Evolutionary conservation across 306 rosid genomes (phyloP), one percentile per base, ranked within the genome.

Genomic region (Acmispon strigosus): DNA sequence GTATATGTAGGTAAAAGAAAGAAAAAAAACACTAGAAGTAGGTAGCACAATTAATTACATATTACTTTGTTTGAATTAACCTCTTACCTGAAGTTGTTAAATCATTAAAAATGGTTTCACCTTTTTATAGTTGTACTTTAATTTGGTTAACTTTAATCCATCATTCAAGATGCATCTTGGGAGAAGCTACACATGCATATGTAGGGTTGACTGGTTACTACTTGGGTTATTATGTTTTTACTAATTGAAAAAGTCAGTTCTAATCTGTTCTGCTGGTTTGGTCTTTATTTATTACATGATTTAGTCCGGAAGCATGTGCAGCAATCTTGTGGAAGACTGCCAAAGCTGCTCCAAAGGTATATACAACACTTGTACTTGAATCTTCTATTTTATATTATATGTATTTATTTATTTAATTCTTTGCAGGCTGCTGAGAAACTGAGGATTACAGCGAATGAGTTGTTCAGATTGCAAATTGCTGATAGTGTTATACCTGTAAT

Each of bases 281-380:
- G 54, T 63, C 81, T 75, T 75, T 71, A 56, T 81, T 77, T 72
- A 66, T 84, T 7, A 60, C 72, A 19, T 65, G 77, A 70, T 85
- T 39, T 62, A 94, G 99, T 79, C 99, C 99, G 5, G 99, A 94
- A 79, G 98, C 97, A 56, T 87, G 97, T 79, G 98, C 97, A 45
- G 98, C 97, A 45, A 94, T 94, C 90, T 85, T 94, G 86, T 94
- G 92, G 92, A 94, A 91, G 90, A 84, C 11, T 77, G 70, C 97
- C 34, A 94, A 89, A 87, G 97, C 92, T 62, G 61, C 99, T 76
- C 97, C 99, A 37, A 67, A 83, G 99, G 99, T 91, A 75, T 53
- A 32, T 66, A 54, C 20, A 5, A 56, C 11, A 60, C 67, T 22
- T 41, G 48, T 60, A 10, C 61, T 50, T 47, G 59, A 60, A 60